These are phyloP conservation scores for Tetracentron sinense DNA, from an alignment of 164 flowering plant species.

Conservation along the genomic window DNA sequence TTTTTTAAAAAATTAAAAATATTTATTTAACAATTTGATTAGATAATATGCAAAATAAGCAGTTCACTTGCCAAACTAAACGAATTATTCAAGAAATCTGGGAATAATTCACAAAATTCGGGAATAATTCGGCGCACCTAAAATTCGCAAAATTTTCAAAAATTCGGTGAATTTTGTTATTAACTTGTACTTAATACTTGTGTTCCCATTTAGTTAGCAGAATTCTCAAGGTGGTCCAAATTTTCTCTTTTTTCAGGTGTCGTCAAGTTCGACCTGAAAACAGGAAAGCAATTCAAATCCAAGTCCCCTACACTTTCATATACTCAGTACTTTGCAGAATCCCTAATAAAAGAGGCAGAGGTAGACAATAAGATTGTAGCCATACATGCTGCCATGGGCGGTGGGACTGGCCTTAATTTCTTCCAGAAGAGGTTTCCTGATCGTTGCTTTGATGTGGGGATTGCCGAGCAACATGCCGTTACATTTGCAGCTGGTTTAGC, in stretches of 20 bases:
- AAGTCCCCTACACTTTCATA: slow-evolving; percentile 65
- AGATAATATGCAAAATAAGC: too few species aligned
- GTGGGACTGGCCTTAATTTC: slow-evolving; percentile 89
- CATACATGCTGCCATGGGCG: slow-evolving; percentile 98
- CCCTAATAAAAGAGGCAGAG: slow-evolving; percentile 82
- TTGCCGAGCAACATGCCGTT: slow-evolving; percentile 97
- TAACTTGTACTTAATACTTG: too few species aligned
- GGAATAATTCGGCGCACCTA: too few species aligned
- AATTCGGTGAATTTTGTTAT: neutral
- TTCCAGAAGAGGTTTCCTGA: slow-evolving; percentile 84
- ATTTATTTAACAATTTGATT: too few species aligned
- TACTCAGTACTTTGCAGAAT: slow-evolving; percentile 82
- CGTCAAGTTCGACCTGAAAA: slow-evolving; percentile 65
- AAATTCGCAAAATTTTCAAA: too few species aligned
- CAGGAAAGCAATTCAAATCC: slow-evolving; percentile 81
- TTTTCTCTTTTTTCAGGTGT: slow-evolving; percentile 51
- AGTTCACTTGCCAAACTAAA: too few species aligned
- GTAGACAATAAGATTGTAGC: slow-evolving; percentile 69
- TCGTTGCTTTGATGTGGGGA: slow-evolving; percentile 92
- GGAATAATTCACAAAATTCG: too few species aligned
- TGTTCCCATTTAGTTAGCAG: too few species aligned
- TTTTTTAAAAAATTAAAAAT: too few species aligned
- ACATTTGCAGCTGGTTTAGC: slow-evolving; percentile 98
- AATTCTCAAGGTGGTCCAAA: slow-evolving; percentile 2
- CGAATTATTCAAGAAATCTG: too few species aligned